A percentile compares a stretch with the other conserved stretches of the same genome.
Evolutionary conservation across 2,329 filamentous ascomycete species (phyloP).

Genomic region (Xylariaceae sp.): DNA sequence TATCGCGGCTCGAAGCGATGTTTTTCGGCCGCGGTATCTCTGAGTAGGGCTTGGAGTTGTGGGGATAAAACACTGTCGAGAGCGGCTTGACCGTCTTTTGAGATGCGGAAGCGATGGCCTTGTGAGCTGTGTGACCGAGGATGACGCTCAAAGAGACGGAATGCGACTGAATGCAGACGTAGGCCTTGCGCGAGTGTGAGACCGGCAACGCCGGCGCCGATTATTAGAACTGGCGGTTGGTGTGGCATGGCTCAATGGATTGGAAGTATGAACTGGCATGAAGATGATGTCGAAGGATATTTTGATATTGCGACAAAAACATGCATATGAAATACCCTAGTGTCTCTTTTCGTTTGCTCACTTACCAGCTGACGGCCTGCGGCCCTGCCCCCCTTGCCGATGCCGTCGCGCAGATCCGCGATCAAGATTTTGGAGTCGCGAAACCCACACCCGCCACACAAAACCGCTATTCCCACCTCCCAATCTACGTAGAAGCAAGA

Average conservation of each 20-base stretch:
- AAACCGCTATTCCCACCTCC: no score
- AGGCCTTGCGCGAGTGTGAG: slow-evolving; percentile 47
- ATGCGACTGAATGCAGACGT: slow-evolving; percentile 39
- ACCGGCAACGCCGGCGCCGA: slow-evolving; percentile 53
- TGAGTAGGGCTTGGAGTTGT: slow-evolving; percentile 31
- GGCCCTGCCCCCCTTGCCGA: no score
- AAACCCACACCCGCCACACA: no score
- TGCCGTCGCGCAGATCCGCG: no score
- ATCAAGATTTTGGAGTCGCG: no score
- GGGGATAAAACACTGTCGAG: slow-evolving; percentile 38
- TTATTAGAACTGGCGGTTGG: slow-evolving; percentile 44
- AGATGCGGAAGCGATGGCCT: slow-evolving; percentile 43
- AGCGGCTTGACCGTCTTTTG: slow-evolving; percentile 34
- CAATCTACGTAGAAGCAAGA: no score
- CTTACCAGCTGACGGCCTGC: no score
- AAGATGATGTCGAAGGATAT: no score
- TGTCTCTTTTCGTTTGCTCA: no score
- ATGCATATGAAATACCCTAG: no score
- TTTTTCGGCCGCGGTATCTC: slow-evolving; percentile 32
- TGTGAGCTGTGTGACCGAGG: slow-evolving; percentile 33
- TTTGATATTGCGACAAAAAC: no score
- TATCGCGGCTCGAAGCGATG: slow-evolving; percentile 38
- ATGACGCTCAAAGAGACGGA: slow-evolving; percentile 41
- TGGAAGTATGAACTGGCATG: no score
- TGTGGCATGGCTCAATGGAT: slow-evolving; percentile 19